Evolutionary conservation across 331 rosid genomes (phyloP).

Genomic region (Saraca asoca): DNA sequence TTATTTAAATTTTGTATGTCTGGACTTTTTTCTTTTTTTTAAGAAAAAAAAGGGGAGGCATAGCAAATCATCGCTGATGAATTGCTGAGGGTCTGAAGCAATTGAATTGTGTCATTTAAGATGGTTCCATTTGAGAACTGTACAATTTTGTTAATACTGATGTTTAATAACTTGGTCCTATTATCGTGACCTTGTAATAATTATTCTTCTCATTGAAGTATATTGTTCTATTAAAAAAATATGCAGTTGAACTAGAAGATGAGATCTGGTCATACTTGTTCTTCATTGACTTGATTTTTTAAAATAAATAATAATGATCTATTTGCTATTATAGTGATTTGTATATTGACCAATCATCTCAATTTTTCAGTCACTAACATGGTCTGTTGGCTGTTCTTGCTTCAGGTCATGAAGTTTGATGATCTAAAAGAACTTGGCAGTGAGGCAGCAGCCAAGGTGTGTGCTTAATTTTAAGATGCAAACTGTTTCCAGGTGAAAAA

Average conservation of each 20-base stretch:
- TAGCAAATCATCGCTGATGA: too few relatives aligned
- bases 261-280: neutral
- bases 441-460: conserved; percentile 96
- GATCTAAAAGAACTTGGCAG: conserved; percentile 92
- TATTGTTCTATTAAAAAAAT: neutral
- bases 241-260: neutral
- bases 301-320: neutral
- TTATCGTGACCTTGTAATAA: conserved; percentile 3
- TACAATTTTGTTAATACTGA: neutral
- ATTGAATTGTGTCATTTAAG: too few relatives aligned
- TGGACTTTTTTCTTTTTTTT: too few relatives aligned
- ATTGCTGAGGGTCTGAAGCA: too few relatives aligned
- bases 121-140: conserved; percentile 22
- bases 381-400: conserved; percentile 26
- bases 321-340: neutral
- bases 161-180: conserved; percentile 11
- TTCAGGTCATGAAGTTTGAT: conserved; percentile 93
- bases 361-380: conserved; percentile 21
- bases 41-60: too few relatives aligned
- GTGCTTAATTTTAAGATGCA: conserved; percentile 22
- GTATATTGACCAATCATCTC: conserved; percentile 14
- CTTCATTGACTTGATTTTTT: neutral
- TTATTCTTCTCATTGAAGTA: conserved; percentile 1
- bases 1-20: neutral
- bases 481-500: neutral